Conservation (phyloP, 2,329 filamentous ascomycete species). For the Beauveria scarabaeidicola region DNA sequence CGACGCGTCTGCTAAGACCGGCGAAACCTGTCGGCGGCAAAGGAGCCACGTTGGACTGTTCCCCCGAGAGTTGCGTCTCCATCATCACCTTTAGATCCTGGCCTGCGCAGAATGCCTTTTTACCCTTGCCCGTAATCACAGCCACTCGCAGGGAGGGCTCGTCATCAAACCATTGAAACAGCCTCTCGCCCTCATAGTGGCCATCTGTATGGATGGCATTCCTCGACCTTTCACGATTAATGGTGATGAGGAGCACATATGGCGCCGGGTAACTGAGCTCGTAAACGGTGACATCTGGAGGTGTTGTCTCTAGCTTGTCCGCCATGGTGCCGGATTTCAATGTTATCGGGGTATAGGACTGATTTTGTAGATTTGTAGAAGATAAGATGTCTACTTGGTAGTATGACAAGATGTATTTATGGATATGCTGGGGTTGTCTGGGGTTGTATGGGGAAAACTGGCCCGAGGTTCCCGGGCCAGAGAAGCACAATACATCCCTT, state of each 20-base stretch:
- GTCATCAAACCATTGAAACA: slow-evolving; percentile 46
- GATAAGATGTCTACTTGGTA: too few species aligned
- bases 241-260: slow-evolving; percentile 42
- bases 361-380: neutral
- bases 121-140: slow-evolving; percentile 42
- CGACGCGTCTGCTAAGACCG: slow-evolving; percentile 45
- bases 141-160: slow-evolving; percentile 39
- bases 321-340: slow-evolving; percentile 5
- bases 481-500: too few species aligned
- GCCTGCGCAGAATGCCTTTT: slow-evolving; percentile 45
- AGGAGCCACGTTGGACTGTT: slow-evolving; percentile 9
- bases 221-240: slow-evolving; percentile 40
- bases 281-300: slow-evolving; percentile 13
- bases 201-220: slow-evolving; percentile 36
- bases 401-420: neutral
- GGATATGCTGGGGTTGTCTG: neutral
- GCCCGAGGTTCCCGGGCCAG: neutral
- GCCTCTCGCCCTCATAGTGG: slow-evolving; percentile 38
- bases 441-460: neutral
- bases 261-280: slow-evolving; percentile 36
- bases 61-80: slow-evolving; percentile 18
- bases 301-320: slow-evolving; percentile 11
- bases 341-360: neutral
- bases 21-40: slow-evolving; percentile 33
- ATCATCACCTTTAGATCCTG: slow-evolving; percentile 47